Evolutionary conservation across 2,329 filamentous ascomycete species (phyloP).

Genomic region (Lecanosticta acicola): DNA sequence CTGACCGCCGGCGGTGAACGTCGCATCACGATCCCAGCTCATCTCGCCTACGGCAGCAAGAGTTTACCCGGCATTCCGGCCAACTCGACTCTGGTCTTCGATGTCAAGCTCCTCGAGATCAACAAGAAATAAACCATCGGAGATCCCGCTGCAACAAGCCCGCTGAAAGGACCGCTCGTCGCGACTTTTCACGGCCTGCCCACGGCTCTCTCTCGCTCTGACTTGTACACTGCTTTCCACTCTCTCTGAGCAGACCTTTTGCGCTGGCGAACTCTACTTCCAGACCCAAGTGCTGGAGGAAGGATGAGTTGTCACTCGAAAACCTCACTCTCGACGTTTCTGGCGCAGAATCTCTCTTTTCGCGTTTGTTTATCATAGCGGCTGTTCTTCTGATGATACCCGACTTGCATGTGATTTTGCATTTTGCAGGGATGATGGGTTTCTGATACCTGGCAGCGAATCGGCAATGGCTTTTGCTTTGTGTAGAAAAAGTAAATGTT

Average conservation of each 20-base stretch:
- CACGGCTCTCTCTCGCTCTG: too few relatives aligned
- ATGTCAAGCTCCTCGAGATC: slow-evolving; percentile 53
- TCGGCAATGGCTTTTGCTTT: neutral
- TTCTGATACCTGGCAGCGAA: neutral
- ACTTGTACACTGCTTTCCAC: slow-evolving; percentile 1
- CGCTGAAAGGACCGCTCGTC: neutral
- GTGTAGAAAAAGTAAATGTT: neutral
- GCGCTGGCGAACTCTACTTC: slow-evolving; percentile 24
- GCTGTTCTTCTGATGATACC: slow-evolving; percentile 18
- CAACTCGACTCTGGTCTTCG: slow-evolving; percentile 89
- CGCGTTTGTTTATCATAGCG: neutral
- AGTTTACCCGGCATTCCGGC: slow-evolving; percentile 71
- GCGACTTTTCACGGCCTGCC: neutral
- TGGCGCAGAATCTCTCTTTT: neutral
- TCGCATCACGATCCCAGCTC: slow-evolving; percentile 79
- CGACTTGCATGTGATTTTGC: slow-evolving; percentile 22
- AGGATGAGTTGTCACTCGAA: slow-evolving; percentile 26
- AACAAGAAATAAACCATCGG: slow-evolving; percentile 27
- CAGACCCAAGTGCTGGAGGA: slow-evolving; percentile 35
- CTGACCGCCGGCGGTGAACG: slow-evolving; percentile 94
- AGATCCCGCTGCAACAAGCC: neutral
- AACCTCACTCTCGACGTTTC: neutral
- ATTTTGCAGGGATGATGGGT: slow-evolving; percentile 25
- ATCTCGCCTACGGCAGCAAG: slow-evolving; percentile 85
- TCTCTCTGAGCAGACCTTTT: slow-evolving; percentile 1